Base-by-base conservation (phyloP, 129 eudicot genomes). In the Helichrysum umbraculigerum region DNA sequence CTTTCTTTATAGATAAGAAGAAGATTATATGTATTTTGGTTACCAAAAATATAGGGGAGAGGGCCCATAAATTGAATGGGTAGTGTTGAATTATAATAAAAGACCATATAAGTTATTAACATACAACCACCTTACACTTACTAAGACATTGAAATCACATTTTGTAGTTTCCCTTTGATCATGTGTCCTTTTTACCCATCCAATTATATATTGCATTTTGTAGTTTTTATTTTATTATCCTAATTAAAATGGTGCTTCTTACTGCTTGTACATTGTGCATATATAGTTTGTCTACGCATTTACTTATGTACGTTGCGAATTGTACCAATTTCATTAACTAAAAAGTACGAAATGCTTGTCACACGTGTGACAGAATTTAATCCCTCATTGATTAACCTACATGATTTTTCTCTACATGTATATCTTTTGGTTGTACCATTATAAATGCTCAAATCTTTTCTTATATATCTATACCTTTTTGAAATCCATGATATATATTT, bases 121-220 rank as follows among this genome's bases (percentile, higher is more conserved):
- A 79, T 79, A 75, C 84, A 83, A 83, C 87, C 57, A 83, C 87
- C 84, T 34, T 79, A 84, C 81, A 83, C 78, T 78, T 74, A 60
- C 17, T 72, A 72, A 73, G 77, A 39, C 37, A 19, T 52, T 73
- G 10, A n/a, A 63, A 47, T 71, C 50, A 74, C 80, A 73, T 51
- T 56, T 51, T 25, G 1, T 25, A 25, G 28, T 25, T 25, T 25
- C 28, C 1, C 28, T 25, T 25, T 25, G 28, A 25, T 25, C 28
- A 79, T 73, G 75, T 65, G 83, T 80, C 79, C 64, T 80, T 73
- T 65, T 80, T 73, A 35, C 60, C 70, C 32, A 54, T 56, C 50
- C 68, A 70, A 29, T 32, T 32, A 68, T 42, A 50, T 71, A 20
- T 68, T 21, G 17, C 7, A 10, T 4, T 30, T 54, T 54, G 25